phyloP scores from a whole-genome alignment of 495 filamentous ascomycete species.

The Trichocladium antarcticum region DNA sequence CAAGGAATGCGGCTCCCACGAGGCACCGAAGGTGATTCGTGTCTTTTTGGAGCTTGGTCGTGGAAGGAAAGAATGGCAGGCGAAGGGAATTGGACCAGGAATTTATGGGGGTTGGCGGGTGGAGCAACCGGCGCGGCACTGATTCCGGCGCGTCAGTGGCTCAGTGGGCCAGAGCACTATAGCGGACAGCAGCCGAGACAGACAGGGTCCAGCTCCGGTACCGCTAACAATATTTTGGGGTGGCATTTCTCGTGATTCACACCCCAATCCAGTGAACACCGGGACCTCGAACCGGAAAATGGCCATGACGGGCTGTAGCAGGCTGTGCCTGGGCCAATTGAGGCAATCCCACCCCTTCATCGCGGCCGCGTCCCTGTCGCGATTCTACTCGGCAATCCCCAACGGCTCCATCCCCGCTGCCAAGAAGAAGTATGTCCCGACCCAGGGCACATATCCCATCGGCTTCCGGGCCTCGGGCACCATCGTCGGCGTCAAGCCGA shows the following conservation, averaged over 20 bases:
- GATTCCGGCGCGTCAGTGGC: too few relatives aligned
- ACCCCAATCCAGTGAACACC: not conserved
- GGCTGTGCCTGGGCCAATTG: slow-evolving; percentile 20
- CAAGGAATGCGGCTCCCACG: slow-evolving; percentile 10
- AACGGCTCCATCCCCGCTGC: slow-evolving; percentile 53
- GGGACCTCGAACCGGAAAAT: not conserved
- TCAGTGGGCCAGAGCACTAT: too few relatives aligned
- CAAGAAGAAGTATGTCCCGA: slow-evolving; percentile 83
- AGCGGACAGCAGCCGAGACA: too few relatives aligned
- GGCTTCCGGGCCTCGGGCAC: slow-evolving; percentile 82
- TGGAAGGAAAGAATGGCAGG: slow-evolving; percentile 15
- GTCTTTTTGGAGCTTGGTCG: slow-evolving; percentile 24
- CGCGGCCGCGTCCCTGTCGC: slow-evolving; percentile 8
- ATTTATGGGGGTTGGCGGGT: slow-evolving; percentile 14
- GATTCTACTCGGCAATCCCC: slow-evolving; percentile 50
- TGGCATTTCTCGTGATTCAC: slow-evolving; percentile 5
- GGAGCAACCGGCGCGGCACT: slow-evolving; percentile 8
- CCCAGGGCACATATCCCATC: slow-evolving; percentile 71
- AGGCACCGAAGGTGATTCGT: slow-evolving; percentile 25
- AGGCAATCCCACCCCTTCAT: slow-evolving; percentile 23
- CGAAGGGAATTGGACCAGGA: slow-evolving; percentile 15
- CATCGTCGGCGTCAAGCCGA: slow-evolving; percentile 86
- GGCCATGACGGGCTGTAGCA: slow-evolving; percentile 19
- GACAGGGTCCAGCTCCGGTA: slow-evolving; percentile 13
- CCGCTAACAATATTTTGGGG: slow-evolving; percentile 10